phyloP scores from a whole-genome alignment of 1,284 basidiomycete species.

The Mycosarcoma maydis region DNA sequence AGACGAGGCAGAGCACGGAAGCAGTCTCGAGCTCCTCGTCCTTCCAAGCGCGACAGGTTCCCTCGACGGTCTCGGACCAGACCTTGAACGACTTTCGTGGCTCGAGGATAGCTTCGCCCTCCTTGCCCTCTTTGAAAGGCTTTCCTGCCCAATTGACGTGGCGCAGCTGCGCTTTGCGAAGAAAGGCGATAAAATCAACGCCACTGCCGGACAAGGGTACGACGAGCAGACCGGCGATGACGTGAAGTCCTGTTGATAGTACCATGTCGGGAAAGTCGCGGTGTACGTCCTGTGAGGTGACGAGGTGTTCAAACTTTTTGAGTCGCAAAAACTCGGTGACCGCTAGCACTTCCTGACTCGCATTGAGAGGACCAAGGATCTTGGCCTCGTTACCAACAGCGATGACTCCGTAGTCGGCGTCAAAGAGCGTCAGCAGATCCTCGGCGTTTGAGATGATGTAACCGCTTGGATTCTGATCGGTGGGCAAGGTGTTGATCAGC shows the following conservation, averaged over 20 bases:
- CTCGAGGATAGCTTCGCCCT: slow-evolving; percentile 53
- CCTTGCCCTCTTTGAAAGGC: slow-evolving; percentile 74
- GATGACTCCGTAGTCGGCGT: slow-evolving; percentile 84
- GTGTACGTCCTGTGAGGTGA: slow-evolving; percentile 73
- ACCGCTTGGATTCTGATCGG: slow-evolving; percentile 78
- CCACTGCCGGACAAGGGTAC: slow-evolving; percentile 71
- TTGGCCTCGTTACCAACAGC: slow-evolving; percentile 78
- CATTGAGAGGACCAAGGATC: slow-evolving; percentile 80
- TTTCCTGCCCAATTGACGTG: slow-evolving; percentile 62
- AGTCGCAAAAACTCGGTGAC: slow-evolving; percentile 85
- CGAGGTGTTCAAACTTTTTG: slow-evolving; percentile 70
- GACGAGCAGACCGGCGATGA: slow-evolving; percentile 81
- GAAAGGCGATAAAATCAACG: slow-evolving; percentile 77
- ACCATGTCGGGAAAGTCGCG: slow-evolving; percentile 81
- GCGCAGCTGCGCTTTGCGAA: slow-evolving; percentile 78
- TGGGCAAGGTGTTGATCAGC: slow-evolving; percentile 81
- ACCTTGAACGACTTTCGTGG: slow-evolving; percentile 67
- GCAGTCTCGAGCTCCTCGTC: slow-evolving; percentile 89
- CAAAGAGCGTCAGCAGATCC: slow-evolving; percentile 81
- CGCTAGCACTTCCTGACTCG: slow-evolving; percentile 85
- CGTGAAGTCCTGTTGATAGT: slow-evolving; percentile 75
- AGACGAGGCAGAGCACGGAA: slow-evolving; percentile 83
- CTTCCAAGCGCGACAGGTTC: slow-evolving; percentile 79
- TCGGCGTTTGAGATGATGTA: slow-evolving; percentile 89
- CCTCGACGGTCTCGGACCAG: slow-evolving; percentile 82